Base-by-base conservation (phyloP, 805 yeast species). In the Wickerhamomyces sydowiorum region DNA sequence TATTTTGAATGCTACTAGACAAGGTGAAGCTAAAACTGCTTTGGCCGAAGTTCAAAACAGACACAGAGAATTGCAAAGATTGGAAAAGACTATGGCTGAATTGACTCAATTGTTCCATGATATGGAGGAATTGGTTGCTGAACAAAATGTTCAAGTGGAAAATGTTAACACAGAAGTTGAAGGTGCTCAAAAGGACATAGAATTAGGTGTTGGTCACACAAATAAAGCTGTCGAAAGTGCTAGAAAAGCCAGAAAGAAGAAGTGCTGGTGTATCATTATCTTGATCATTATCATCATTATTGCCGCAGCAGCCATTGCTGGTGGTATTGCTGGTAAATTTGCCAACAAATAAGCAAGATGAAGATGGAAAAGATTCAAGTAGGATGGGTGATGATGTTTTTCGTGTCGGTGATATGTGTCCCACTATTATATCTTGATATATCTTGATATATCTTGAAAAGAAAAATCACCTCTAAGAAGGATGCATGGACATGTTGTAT, bases 11-110 rank as follows among this genome's bases (percentile, higher is more conserved):
- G 82, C 89, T 41, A 86, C 86, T 60, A 82, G 95, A 67, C 78
- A 89, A 60, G 96, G 96, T 54, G 96, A 93, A 67, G 97, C 98
- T 34, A 80, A 93, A 64, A 80, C 96, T 27, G 98, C 95, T 3
- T 75, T 93, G 54, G 86, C 88, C 57, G 98, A 93, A 69, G 98
- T 93, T 43, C 96, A 91, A 69, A 81, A 86, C 39, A 82, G 99
- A 69, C 98, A 93, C 70, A 82, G 85, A 62, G 98, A 93, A 69
- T 79, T 93, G 59, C 85, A 87, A 69, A 86, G 88, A 71, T 83
- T 93, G 66, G 98, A 91, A 67, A 82, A 87, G 68, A 84, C 96
- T 45, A 89, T 93, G 86, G 88, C 91, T 29, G 99, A 93, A 67
- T 78, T 93, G 66, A 86, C 95, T 33, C 96, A 87, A 70, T 77